Base-by-base conservation (phyloP, 139 green algal species). In the Chlorella sp. region DNA sequence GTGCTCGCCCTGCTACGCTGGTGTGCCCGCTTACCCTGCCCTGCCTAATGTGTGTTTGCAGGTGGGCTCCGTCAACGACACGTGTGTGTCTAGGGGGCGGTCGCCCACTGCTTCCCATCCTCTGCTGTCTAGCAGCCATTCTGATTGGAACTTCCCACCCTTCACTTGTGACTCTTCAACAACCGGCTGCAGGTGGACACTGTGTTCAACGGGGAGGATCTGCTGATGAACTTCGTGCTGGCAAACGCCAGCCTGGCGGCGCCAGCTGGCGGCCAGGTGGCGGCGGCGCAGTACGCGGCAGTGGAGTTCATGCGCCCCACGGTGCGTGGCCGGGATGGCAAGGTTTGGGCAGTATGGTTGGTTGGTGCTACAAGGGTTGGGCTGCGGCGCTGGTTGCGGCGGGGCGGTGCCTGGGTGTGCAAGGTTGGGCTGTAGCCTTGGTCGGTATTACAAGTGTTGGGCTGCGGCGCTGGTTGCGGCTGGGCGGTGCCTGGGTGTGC, bases 201-300 rank as follows among this genome's bases (percentile, higher is more conserved):
- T 0, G 83, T 93, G 28, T 94, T 94, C 76, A 95, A 95, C 88
- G 91, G 93, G 40, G 93, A 95, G 34, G 93, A 95, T 79, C 71
- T 95, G 85, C 82, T 95, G 81, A 86, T 94, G 75, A 95, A 95
- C 86, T 94, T 93, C 83, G 83, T 95, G 37, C 76, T 95, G 79
- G 90, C 90, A 3, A 92, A 91, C 57, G 39, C 39, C 26, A 88
- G 60, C 11, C 36, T 26, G 34, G 42, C 26, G 14, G 30, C 39
- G 79, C 79, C 32, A 28, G 79, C 36, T 39, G 34, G 37, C 16
- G 9, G 48, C 32, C 76, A 60, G 78, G 22, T 22, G 28, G 53
- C 19, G 3, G 64, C 30, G 26, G 37, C 40, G 37, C 24, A 66
- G 64, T 57, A 53, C 36, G n/a, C 30, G 0, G 81, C 83, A 24